Evolutionary conservation across 192 early-diverging fungal species (phyloP).

Genomic region (Gonapodya sp.): DNA sequence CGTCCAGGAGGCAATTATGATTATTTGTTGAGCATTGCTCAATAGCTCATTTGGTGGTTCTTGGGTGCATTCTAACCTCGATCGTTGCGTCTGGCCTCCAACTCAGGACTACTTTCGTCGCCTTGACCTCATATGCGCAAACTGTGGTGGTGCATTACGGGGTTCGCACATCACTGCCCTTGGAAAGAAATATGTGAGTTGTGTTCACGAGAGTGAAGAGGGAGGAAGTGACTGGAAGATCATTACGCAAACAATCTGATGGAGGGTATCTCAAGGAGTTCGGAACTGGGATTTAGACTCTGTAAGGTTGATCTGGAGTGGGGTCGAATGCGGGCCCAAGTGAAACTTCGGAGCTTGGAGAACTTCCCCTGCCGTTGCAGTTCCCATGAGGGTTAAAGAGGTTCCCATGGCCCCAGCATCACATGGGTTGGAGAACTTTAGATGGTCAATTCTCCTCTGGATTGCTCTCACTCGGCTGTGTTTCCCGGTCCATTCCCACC

Average conservation of each 20-base stretch:
- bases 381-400: not conserved
- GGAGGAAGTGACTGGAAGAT: not conserved
- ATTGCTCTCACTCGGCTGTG: no score
- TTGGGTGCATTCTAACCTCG: no score
- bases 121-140: constrained; percentile 72
- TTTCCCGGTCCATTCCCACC: not conserved
- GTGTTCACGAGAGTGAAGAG: not conserved
- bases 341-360: not conserved
- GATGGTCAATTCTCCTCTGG: not conserved
- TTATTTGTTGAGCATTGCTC: no score
- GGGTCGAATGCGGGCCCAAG: no score
- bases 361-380: not conserved
- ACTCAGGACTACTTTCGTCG: constrained; percentile 74
- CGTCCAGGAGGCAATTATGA: no score
- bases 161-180: constrained; percentile 88
- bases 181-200: constrained; percentile 64
- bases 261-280: not conserved
- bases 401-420: no score
- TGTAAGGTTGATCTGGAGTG: not conserved
- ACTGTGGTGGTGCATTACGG: constrained; percentile 78
- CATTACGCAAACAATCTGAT: not conserved
- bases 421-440: no score
- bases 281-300: not conserved
- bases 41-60: no score
- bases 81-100: no score